Percentiles rank a stretch among this genome's conserved stretches.
Evolutionary conservation across 306 rosid species (phyloP).

Genomic region (Dicorynia guianensis): DNA sequence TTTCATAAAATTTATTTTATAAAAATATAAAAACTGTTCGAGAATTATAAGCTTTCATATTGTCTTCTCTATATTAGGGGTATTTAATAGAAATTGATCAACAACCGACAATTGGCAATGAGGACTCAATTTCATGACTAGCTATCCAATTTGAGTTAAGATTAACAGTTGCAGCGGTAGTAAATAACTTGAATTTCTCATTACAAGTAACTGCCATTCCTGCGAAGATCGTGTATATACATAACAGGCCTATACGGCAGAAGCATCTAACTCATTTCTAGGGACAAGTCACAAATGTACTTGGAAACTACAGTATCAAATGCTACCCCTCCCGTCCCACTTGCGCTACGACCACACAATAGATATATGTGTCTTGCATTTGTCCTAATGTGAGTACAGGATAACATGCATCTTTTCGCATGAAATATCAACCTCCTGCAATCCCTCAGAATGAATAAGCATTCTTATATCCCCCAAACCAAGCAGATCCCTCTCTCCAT

Average conservation of each 20-base stretch:
- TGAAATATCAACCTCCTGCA: constrained; percentile 3
- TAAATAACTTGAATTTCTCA: not conserved
- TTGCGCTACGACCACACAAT: constrained; percentile 6
- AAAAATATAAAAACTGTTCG: too few relatives aligned
- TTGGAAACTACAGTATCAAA: constrained; percentile 1
- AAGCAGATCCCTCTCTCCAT: constrained; percentile 16
- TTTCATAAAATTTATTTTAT: too few relatives aligned
- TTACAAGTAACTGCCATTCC: not conserved
- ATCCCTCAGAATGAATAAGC: constrained; percentile 9
- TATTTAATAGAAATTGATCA: not conserved
- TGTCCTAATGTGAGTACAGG: constrained; percentile 13
- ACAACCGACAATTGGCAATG: too few relatives aligned
- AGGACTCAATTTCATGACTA: too few relatives aligned
- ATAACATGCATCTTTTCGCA: constrained; percentile 11
- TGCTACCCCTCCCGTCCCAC: constrained; percentile 24
- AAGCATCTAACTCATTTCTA: not conserved
- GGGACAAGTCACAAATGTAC: not conserved
- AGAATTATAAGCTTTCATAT: not conserved
- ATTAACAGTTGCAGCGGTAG: too few relatives aligned
- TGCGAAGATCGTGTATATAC: not conserved
- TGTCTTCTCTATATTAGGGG: not conserved
- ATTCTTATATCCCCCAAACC: constrained; percentile 17
- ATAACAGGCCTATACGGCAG: not conserved
- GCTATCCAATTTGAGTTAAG: too few relatives aligned
- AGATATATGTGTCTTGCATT: constrained; percentile 24